Base-by-base conservation (phyloP, 257 asterid species). In the Cruciata laevipes region DNA sequence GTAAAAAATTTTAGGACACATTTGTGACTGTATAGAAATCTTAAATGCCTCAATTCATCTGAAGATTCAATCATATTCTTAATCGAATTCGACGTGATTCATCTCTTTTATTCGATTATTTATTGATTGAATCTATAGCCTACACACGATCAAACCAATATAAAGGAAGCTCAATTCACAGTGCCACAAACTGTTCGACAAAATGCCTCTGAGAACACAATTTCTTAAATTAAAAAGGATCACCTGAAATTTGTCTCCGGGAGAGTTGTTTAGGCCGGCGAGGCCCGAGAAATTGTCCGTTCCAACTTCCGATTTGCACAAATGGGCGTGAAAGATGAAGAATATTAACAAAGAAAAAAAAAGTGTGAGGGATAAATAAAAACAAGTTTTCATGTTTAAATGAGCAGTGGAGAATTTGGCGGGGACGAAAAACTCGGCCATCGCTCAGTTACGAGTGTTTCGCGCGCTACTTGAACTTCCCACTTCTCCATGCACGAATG, bases 381-480 rank as follows among this genome's bases (percentile, higher is more conserved):
- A 61, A 52, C 49, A 35, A 40, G 32, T 35, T 52, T 52, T 52
- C 10, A 52, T 52, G 10, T 53, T 8, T 60, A 65, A 65, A 58
- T 2, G 14, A 35, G 71, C 32, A 51, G 6, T 31, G 42, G 61
- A 56, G 30, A 21, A 27, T 62, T 67, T 60, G 52, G 40, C 63
- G 69, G 71, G 65, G 32, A 40, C 72, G 27, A 61, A 0, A 40
- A 60, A 59, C 69, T 21, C 63, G 77, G 42, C 20, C 63, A 52
- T 76, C 38, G 38, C 64, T 58, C 32, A 31, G 63, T 30, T 5
- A 23, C 11, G 8, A 18, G 61, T 11, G 60, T 56, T 47, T 47
- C 27, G 61, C 61, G 61, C 31, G 61, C 61, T 56, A 7, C 1
- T 10, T 42, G 1, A 23, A 0, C 2, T 21, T 56, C 17, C 11